phyloP scores from a whole-genome alignment of 2,329 filamentous ascomycete species.

The Penicillium palitans region DNA sequence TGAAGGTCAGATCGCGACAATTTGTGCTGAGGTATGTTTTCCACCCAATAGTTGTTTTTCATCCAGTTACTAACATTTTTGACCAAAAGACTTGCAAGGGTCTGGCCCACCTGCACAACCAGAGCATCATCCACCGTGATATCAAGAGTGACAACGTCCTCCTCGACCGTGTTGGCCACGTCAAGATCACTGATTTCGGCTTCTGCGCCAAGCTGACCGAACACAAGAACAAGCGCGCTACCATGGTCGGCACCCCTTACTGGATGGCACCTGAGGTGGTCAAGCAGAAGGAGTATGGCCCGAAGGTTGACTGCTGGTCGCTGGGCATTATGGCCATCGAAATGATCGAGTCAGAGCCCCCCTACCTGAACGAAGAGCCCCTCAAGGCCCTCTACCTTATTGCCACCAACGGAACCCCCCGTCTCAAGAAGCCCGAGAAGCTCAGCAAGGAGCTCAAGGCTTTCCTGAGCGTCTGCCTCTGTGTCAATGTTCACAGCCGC shows the following conservation, averaged over 20 bases:
- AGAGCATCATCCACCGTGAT: slow-evolving; percentile 97
- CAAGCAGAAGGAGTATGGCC: slow-evolving; percentile 98
- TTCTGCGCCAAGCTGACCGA: slow-evolving; percentile 99
- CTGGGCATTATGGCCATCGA: slow-evolving; percentile 99
- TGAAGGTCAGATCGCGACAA: slow-evolving; percentile 96
- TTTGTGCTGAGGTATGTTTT: slow-evolving; percentile 81
- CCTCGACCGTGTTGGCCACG: slow-evolving; percentile 87
- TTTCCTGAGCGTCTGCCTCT: slow-evolving; percentile 93
- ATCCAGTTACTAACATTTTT: slow-evolving; percentile 16
- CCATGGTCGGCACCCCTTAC: slow-evolving; percentile 98
- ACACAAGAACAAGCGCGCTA: slow-evolving; percentile 93
- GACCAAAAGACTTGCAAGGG: slow-evolving; percentile 83
- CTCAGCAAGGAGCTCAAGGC: slow-evolving; percentile 96
- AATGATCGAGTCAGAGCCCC: slow-evolving; percentile 98
- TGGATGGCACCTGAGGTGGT: slow-evolving; percentile 99
- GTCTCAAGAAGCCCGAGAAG: slow-evolving; percentile 97
- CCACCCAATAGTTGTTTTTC: not conserved
- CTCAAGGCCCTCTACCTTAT: slow-evolving; percentile 97
- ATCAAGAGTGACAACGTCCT: slow-evolving; percentile 99
- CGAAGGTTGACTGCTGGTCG: slow-evolving; percentile 98
- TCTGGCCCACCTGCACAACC: slow-evolving; percentile 87
- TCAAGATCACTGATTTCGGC: slow-evolving; percentile 98
- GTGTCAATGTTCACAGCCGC: slow-evolving; percentile 92
- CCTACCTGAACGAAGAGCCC: slow-evolving; percentile 96
- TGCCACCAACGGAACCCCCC: slow-evolving; percentile 93